Evolutionary conservation across 2,329 filamentous ascomycete genomes (phyloP).

Genomic region (Ceratocystiopsis sp.): DNA sequence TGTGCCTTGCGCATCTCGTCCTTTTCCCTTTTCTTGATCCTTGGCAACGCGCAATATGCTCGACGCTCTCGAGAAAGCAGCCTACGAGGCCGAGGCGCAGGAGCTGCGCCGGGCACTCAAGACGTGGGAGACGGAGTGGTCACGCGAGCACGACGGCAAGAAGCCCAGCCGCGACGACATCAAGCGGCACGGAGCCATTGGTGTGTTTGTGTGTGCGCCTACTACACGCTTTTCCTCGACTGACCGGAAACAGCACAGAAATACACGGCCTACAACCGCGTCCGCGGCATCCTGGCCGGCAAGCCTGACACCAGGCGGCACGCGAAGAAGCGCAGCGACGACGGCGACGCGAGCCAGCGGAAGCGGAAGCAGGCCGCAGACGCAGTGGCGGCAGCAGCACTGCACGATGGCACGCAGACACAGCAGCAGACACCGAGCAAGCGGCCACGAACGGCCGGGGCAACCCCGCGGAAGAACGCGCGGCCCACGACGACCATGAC

Average conservation of each 20-base stretch:
- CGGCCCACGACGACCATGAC: slow-evolving; percentile 14
- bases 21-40: too few relatives aligned
- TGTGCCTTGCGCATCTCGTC: too few relatives aligned
- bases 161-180: slow-evolving; percentile 63
- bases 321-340: slow-evolving; percentile 7
- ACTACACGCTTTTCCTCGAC: background rate
- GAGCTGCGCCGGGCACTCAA: slow-evolving; percentile 54
- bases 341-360: slow-evolving; percentile 8
- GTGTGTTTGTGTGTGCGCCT: slow-evolving; percentile 25
- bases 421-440: slow-evolving; percentile 27
- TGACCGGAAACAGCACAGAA: slow-evolving; percentile 36
- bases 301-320: slow-evolving; percentile 23
- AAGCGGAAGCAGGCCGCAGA: slow-evolving; percentile 22
- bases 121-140: slow-evolving; percentile 55
- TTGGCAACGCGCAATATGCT: too few relatives aligned
- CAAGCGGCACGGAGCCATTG: slow-evolving; percentile 53
- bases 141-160: slow-evolving; percentile 40
- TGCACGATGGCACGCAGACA: too few relatives aligned
- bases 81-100: slow-evolving; percentile 32
- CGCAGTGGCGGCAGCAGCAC: slow-evolving; percentile 8
- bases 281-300: slow-evolving; percentile 41
- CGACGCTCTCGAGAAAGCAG: slow-evolving; percentile 26
- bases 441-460: background rate
- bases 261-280: slow-evolving; percentile 59
- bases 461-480: background rate